Evolutionary conservation across 2,329 filamentous ascomycete species (phyloP).

Genomic region (Emmonsiellopsis sp.): DNA sequence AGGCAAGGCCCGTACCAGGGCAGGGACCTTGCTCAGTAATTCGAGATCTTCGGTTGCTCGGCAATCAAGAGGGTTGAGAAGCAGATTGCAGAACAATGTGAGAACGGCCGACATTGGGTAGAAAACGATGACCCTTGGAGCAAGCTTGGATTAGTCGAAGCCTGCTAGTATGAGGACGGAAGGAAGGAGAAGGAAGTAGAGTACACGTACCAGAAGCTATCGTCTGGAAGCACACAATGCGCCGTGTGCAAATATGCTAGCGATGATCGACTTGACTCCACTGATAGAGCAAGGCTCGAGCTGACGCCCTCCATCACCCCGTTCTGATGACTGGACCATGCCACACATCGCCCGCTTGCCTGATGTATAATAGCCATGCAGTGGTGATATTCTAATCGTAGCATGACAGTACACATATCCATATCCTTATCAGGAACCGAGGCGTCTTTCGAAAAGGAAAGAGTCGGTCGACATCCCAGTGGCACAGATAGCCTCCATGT

Average conservation of each 20-base stretch:
- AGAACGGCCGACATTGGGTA: slow-evolving; percentile 48
- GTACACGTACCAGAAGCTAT: slow-evolving; percentile 41
- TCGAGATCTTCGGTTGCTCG: slow-evolving; percentile 38
- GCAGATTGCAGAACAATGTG: slow-evolving; percentile 46
- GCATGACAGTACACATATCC: slow-evolving; percentile 38
- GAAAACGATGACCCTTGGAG: slow-evolving; percentile 43
- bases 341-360: slow-evolving; percentile 43
- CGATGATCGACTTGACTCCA: slow-evolving; percentile 49
- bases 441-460: slow-evolving; percentile 10
- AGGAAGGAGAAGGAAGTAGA: background rate
- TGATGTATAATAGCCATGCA: slow-evolving; percentile 47
- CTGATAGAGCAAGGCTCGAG: slow-evolving; percentile 44
- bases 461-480: slow-evolving; percentile 36
- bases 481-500: slow-evolving; percentile 44
- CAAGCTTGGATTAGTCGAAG: background rate
- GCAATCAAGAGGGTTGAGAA: slow-evolving; percentile 38
- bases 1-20: slow-evolving; percentile 31
- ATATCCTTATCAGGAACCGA: background rate
- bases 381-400: slow-evolving; percentile 48
- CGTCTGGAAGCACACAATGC: slow-evolving; percentile 33
- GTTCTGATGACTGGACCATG: slow-evolving; percentile 27
- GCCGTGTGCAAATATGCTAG: slow-evolving; percentile 40
- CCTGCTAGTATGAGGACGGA: slow-evolving; percentile 6
- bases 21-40: slow-evolving; percentile 34
- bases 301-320: slow-evolving; percentile 37